Base-by-base conservation (phyloP, 1,284 basidiomycete genomes). In the Earliella scabrosa region DNA sequence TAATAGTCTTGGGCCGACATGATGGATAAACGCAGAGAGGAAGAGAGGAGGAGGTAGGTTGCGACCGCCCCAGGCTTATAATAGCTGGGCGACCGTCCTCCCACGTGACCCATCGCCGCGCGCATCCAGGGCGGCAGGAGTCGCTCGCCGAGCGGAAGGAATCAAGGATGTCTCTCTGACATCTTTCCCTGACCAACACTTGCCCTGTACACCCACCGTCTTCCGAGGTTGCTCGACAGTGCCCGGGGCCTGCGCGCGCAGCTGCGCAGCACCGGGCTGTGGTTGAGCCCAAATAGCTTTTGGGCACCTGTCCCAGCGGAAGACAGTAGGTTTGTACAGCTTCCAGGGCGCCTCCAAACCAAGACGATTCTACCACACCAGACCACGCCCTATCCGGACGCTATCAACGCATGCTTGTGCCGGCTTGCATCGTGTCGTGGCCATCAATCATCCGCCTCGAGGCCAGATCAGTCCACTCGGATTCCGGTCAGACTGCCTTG, bases 1-100 rank as follows among this genome's bases (percentile, higher is more conserved):
- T 91, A 92, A 65, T 88, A 92, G 65, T 90, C 88, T 73, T 86
- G 84, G 70, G 83, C 87, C 63, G 87, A 86, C 89, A 92, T 91
- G 64, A 51, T 58, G 54, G 64, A 59, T n/a, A 48, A 54, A 38
- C 48, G 45, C 54, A 50, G 54, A 52, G 50, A 54, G 45, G 27
- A 45, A 43, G 40, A 41, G 45, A 29, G 32, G 29, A 23, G 40
- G 41, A 31, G 46, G 38, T 55, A 51, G 49, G 52, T 39, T 49
- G 57, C 40, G 50, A 45, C 26, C 23, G 29, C n/a, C 26, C 43
- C 41, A 49, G n/a, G 51, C 51, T 56, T 62, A 62, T 62, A 57
- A 52, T 54, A 59, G 55, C 26, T 35, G 29, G 18, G 31, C 32
- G 7, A 24, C 10, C 2, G 4, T 27, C 31, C 2, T 14, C 21